Evolutionary conservation across 2,329 filamentous ascomycete species (phyloP).

Genomic region (Claviceps lovelessii): DNA sequence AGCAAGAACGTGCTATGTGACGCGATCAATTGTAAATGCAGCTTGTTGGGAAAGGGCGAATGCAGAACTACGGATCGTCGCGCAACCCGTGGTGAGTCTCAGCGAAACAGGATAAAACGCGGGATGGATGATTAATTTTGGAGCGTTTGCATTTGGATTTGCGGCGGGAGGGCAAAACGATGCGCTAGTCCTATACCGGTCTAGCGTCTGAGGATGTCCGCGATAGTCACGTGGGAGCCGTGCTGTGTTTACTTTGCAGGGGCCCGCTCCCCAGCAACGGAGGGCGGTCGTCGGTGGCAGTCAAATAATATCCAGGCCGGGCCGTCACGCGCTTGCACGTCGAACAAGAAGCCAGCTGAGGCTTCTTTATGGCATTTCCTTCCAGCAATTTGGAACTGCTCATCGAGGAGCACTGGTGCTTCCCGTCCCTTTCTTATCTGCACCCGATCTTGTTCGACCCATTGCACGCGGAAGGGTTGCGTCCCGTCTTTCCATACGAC

Average conservation of each 20-base stretch:
- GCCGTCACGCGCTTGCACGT: not conserved
- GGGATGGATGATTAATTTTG: not conserved
- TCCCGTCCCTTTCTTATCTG: slow-evolving; percentile 11
- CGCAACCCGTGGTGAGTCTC: not conserved
- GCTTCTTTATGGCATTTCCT: slow-evolving; percentile 13
- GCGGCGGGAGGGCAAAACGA: not conserved
- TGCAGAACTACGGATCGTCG: not conserved
- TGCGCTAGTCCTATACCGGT: not conserved
- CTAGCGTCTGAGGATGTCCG: not conserved
- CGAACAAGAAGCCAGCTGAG: not conserved
- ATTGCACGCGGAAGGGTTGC: not conserved
- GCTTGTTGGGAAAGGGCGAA: not conserved
- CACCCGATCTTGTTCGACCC: not conserved
- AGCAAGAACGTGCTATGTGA: not conserved
- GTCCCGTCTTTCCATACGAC: not conserved
- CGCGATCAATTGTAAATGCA: not conserved
- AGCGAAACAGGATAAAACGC: not conserved
- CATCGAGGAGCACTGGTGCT: slow-evolving; percentile 11
- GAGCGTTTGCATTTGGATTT: not conserved
- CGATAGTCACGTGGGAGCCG: slow-evolving; percentile 9
- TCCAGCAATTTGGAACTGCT: slow-evolving; percentile 12
- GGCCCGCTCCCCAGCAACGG: slow-evolving; percentile 15
- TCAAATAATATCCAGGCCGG: not conserved
- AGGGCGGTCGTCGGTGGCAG: slow-evolving; percentile 7
- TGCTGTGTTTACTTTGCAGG: slow-evolving; percentile 16